These are phyloP conservation scores for Nakazawaea anatomiae DNA, from an alignment of 805 yeast species.

Conservation along the genomic window DNA sequence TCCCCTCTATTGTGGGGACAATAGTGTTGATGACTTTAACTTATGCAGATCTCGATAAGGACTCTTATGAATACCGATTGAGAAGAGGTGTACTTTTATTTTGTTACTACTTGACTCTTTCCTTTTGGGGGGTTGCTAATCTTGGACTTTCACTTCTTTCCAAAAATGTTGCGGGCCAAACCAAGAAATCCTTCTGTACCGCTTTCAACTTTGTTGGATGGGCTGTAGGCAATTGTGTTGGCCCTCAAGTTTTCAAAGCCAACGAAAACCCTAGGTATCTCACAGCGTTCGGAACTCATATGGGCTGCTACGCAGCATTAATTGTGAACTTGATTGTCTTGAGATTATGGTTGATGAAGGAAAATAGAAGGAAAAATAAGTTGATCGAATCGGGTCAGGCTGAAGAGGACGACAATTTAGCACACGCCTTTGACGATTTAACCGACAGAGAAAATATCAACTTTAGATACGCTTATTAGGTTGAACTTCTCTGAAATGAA, in stretches of 20 bases:
- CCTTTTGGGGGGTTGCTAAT: conserved; percentile 21
- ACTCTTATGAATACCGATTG: conserved; percentile 13
- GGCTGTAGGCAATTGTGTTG: conserved; percentile 15
- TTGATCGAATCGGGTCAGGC: conserved; percentile 13
- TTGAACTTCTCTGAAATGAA: not conserved
- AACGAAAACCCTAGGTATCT: conserved; percentile 11
- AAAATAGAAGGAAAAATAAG: conserved; percentile 20
- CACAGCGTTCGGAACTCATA: conserved; percentile 15
- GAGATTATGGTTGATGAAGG: conserved; percentile 20
- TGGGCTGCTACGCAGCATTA: conserved; percentile 23
- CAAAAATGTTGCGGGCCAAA: conserved; percentile 26
- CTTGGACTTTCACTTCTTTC: conserved; percentile 18
- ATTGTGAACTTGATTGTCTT: conserved; percentile 18
- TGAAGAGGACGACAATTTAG: conserved; percentile 9
- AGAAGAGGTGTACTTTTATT: conserved; percentile 22
- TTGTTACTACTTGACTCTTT: conserved; percentile 23
- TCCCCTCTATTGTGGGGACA: conserved; percentile 27
- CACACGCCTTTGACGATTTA: conserved; percentile 23
- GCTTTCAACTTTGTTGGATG: conserved; percentile 19
- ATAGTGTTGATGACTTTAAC: conserved; percentile 21
- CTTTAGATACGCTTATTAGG: conserved; percentile 14
- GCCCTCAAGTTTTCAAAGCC: conserved; percentile 18
- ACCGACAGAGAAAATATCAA: conserved; percentile 20
- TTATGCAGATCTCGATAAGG: conserved; percentile 16
- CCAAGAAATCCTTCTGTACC: conserved; percentile 17